Percentiles rank a stretch among this genome's conserved stretches.
These are phyloP conservation scores for Suillus variegatus DNA, from an alignment of 768 basidiomycete genomes.

Conservation along the genomic window DNA sequence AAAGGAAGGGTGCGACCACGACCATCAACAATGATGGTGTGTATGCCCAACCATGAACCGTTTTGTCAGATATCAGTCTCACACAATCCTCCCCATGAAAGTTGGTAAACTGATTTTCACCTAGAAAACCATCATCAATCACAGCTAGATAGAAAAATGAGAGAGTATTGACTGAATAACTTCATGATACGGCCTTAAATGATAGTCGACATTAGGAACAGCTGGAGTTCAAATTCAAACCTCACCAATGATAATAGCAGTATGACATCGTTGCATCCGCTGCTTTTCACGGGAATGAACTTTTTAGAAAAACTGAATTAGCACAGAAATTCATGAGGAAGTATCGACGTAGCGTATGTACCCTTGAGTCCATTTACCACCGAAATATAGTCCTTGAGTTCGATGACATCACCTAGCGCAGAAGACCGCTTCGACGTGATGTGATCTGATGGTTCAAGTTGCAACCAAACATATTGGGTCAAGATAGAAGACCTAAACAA, in stretches of 20 bases:
- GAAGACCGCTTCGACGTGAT: not conserved
- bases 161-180: not conserved
- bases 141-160: not conserved
- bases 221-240: not conserved
- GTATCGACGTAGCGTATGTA: not conserved
- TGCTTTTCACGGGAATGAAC: not conserved
- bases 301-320: not conserved
- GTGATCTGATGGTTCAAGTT: not conserved
- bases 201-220: not conserved
- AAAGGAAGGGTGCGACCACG: not conserved
- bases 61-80: not conserved
- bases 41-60: not conserved
- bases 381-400: not conserved
- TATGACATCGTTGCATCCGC: not conserved
- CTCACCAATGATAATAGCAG: not conserved
- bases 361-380: not conserved
- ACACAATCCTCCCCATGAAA: not conserved
- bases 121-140: not conserved
- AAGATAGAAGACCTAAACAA: not conserved
- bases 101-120: not conserved
- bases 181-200: not conserved
- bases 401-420: not conserved
- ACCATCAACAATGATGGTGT: not conserved
- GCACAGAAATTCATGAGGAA: not conserved
- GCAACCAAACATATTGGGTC: not conserved